These are phyloP conservation scores for Boletus pseudo-olivaceus DNA, from an alignment of 768 basidiomycete species.

Conservation along the genomic window DNA sequence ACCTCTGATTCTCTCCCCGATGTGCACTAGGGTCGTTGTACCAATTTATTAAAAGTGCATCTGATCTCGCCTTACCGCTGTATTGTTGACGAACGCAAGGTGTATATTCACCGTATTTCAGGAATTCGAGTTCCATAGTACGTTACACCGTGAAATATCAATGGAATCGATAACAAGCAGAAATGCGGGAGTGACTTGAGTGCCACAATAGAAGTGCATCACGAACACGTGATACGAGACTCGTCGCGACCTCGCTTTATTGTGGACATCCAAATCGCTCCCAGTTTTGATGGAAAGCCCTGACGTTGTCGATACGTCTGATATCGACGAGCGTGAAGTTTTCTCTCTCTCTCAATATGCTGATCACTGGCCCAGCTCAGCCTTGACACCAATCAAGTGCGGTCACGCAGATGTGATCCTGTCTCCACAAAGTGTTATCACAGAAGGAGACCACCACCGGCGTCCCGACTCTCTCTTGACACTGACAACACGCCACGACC, in stretches of 20 bases:
- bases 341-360: slow-evolving; percentile 21
- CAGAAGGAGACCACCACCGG: background rate
- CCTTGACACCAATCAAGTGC: background rate
- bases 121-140: background rate
- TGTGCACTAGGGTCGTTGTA: slow-evolving; percentile 7
- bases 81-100: slow-evolving; percentile 14
- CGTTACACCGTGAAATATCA: background rate
- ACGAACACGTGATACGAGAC: slow-evolving; percentile 20
- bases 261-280: background rate
- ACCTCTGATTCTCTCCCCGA: background rate
- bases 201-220: background rate
- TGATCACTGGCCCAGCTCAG: background rate
- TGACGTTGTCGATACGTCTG: slow-evolving; percentile 61
- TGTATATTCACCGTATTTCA: slow-evolving; percentile 8
- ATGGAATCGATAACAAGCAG: background rate
- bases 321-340: slow-evolving; percentile 55
- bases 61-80: slow-evolving; percentile 9
- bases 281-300: slow-evolving; percentile 17
- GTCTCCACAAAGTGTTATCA: slow-evolving; percentile 1
- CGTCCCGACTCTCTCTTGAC: background rate
- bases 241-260: background rate
- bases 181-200: background rate
- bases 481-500: background rate
- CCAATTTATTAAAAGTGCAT: slow-evolving; percentile 1
- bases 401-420: background rate